These are phyloP conservation scores for Saturnispora besseyi DNA, from an alignment of 805 yeast genomes.

Conservation along the genomic window DNA sequence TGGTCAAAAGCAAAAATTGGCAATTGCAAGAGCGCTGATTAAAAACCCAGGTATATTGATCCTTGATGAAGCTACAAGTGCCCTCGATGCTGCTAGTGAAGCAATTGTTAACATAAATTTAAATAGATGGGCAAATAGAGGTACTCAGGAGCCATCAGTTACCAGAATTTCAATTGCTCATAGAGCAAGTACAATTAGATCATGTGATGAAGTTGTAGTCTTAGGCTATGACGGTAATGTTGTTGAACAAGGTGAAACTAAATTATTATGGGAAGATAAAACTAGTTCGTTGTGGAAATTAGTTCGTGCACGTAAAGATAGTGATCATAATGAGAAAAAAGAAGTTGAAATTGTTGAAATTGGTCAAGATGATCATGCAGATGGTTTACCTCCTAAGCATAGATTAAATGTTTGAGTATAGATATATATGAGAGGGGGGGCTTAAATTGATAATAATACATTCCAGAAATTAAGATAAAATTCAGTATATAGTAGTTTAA, in stretches of 20 bases:
- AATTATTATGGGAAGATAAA: slow-evolving; percentile 41
- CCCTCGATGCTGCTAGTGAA: slow-evolving; percentile 83
- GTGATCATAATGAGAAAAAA: slow-evolving; percentile 11
- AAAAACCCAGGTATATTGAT: slow-evolving; percentile 56
- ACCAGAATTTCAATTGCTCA: slow-evolving; percentile 87
- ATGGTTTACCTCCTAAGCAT: slow-evolving; percentile 3
- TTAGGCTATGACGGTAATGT: slow-evolving; percentile 69
- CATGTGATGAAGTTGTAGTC: slow-evolving; percentile 75
- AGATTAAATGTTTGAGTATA: slow-evolving; percentile 1
- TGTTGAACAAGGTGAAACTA: slow-evolving; percentile 65
- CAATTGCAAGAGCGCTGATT: slow-evolving; percentile 66
- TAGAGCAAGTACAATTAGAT: slow-evolving; percentile 76
- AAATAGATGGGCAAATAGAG: slow-evolving; percentile 36
- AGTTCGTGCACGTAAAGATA: slow-evolving; percentile 15
- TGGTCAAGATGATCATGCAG: background rate
- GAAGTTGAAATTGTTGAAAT: slow-evolving; percentile 9
- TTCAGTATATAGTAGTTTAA: background rate
- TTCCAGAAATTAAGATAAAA: background rate
- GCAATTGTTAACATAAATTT: slow-evolving; percentile 73
- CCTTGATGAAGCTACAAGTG: slow-evolving; percentile 84
- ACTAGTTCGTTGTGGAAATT: slow-evolving; percentile 27
- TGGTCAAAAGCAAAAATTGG: slow-evolving; percentile 71
- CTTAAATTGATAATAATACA: background rate
- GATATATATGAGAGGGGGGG: background rate
- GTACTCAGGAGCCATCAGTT: slow-evolving; percentile 41